Conservation (phyloP, 2,329 filamentous ascomycete genomes). For the Exophiala sp. region DNA sequence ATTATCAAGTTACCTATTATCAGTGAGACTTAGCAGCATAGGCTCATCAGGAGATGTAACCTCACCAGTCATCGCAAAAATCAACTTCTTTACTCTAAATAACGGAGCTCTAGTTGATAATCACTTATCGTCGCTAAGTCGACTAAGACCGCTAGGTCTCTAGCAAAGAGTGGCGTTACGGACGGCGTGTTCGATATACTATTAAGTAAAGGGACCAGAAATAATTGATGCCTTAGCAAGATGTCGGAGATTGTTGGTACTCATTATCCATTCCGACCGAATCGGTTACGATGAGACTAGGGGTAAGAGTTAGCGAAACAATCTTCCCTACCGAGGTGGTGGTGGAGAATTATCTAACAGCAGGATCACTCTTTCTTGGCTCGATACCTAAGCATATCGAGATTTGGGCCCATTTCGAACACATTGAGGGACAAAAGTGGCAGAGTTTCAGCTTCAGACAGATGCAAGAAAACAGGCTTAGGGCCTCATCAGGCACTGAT, state of each 20-base stretch:
- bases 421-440: conserved; percentile 32
- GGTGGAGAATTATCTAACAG: conserved; percentile 66
- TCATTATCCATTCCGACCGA: conserved; percentile 46
- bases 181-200: conserved; percentile 12
- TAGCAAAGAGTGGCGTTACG: conserved; percentile 25
- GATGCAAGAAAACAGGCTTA: conserved; percentile 17
- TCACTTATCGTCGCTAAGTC: conserved; percentile 57
- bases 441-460: conserved; percentile 17
- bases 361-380: conserved; percentile 59
- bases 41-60: conserved; percentile 15
- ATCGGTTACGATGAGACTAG: conserved; percentile 42
- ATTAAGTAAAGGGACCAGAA: conserved; percentile 37
- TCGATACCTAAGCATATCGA: conserved; percentile 66
- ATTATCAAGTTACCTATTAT: conserved; percentile 16
- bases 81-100: conserved; percentile 71
- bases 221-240: conserved; percentile 64
- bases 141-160: conserved; percentile 32
- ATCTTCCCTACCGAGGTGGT: conserved; percentile 68
- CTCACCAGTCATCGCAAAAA: conserved; percentile 33
- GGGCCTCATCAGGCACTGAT: conserved; percentile 20
- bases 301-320: conserved; percentile 36
- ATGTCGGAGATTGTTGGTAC: conserved; percentile 87
- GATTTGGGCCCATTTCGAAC: conserved; percentile 61
- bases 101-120: conserved; percentile 65
- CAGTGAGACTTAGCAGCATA: not conserved